phyloP scores from a whole-genome alignment of 805 yeast species.

The Monosporozyma aerobia region DNA sequence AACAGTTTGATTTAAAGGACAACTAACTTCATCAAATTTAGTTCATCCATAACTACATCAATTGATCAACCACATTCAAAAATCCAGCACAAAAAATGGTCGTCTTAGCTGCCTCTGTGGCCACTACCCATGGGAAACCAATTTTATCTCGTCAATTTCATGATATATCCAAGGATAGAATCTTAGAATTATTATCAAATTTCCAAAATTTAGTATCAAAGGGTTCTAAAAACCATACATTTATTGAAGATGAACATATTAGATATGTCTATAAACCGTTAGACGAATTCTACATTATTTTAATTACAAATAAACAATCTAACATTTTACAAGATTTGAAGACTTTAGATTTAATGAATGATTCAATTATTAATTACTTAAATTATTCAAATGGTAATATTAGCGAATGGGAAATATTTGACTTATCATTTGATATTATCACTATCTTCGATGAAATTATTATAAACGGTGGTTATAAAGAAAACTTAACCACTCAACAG shows the following conservation, averaged over 20 bases:
- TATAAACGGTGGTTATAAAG: conserved; percentile 86
- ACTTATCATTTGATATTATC: conserved; percentile 78
- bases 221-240: conserved; percentile 73
- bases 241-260: conserved; percentile 84
- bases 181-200: conserved; percentile 73
- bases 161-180: conserved; percentile 75
- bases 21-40: neutral
- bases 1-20: neutral
- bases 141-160: conserved; percentile 86
- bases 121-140: conserved; percentile 89
- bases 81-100: conserved; percentile 36
- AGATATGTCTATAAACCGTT: conserved; percentile 94
- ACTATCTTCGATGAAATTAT: conserved; percentile 92
- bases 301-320: conserved; percentile 83
- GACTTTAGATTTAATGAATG: conserved; percentile 77
- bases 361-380: conserved; percentile 67
- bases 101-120: conserved; percentile 87
- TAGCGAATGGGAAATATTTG: conserved; percentile 65
- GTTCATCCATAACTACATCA: neutral
- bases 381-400: conserved; percentile 44
- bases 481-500: conserved; percentile 72
- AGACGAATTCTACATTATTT: conserved; percentile 84
- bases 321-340: conserved; percentile 92
- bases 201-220: conserved; percentile 73
- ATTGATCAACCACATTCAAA: neutral